Evolutionary conservation across 1,284 basidiomycete genomes (phyloP), one percentile per base, ranked within the genome.

Genomic region (Chiua sp.): DNA sequence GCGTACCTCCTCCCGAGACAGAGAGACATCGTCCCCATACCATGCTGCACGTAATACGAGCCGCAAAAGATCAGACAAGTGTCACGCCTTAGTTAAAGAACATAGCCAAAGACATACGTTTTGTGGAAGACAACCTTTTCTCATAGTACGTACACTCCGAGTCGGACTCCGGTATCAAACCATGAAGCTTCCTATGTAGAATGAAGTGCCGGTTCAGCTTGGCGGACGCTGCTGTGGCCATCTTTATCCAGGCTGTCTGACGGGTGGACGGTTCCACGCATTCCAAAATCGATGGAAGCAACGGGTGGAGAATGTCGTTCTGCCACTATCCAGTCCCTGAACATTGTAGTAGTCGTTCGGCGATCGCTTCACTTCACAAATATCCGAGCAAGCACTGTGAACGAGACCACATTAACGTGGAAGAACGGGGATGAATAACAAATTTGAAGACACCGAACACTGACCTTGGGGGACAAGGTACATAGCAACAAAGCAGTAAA

Each of bases 21-120:
- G n/a, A 39, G 15, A 32, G 3, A 50, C 62, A 64, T 65, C 62
- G 58, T 16, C 59, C 51, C 56, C 35, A 47, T 33, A 30, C 30
- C 59, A 66, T 65, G 46, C 64, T 57, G 57, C 51, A 37, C 4
- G 22, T 22, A 15, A 7, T 11, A 47, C 51, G 7, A 20, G 20
- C 37, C 16, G 8, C 16, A 39, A 23, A 49, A 51, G n/a, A 49
- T 59, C 60, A 39, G 57, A 44, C 23, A 49, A 47, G 16, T n/a
- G 28, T 50, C 39, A n/a, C 18, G 30, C 39, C 15, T 28, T 22
- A n/a, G 23, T 51, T 18, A 37, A 51, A 52, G 16, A 12, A 44
- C 47, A 47, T 30, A 48, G 44, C 30, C 28, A 46, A 44, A 28
- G 52, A 47, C 52, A 15, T 48, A 54, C 48, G 20, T n/a, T 16